Evolutionary conservation across 441 rosid genomes (phyloP).

Genomic region (Lepidium campestre): DNA sequence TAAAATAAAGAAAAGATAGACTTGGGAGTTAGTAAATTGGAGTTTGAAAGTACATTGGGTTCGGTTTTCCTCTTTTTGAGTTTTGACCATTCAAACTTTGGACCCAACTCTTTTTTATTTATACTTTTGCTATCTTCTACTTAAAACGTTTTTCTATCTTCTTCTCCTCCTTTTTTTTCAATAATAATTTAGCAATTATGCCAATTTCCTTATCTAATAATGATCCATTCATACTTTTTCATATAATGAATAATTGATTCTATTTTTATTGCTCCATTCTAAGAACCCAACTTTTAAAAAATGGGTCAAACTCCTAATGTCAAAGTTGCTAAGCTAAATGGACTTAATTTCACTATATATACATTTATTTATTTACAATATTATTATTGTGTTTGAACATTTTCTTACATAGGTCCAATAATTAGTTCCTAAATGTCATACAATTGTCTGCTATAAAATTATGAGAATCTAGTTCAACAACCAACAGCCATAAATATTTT

Average conservation of each 20-base stretch:
- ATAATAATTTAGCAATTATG: background rate
- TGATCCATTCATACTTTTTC: too few species aligned
- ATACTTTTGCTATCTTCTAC: background rate
- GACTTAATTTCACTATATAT: background rate
- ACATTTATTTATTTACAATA: background rate
- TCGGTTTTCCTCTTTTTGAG: slow-evolving; percentile 21
- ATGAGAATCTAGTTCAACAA: slow-evolving; percentile 26
- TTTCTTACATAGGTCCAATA: background rate
- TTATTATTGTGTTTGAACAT: background rate
- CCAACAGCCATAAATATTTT: slow-evolving; percentile 23
- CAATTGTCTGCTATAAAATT: slow-evolving; percentile 21
- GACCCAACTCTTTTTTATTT: background rate
- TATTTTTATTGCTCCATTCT: slow-evolving; percentile 2
- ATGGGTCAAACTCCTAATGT: slow-evolving; percentile 11
- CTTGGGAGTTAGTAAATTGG: slow-evolving; percentile 26
- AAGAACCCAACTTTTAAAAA: background rate
- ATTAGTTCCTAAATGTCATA: slow-evolving; percentile 19
- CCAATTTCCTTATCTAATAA: too few species aligned
- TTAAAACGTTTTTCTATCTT: slow-evolving; percentile 5
- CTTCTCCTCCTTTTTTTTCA: background rate
- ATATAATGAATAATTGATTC: background rate
- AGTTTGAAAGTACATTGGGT: slow-evolving; percentile 30
- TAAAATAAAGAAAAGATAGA: background rate
- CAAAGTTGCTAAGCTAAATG: slow-evolving; percentile 16
- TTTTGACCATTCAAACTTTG: slow-evolving; percentile 35